Percentiles rank a stretch among this genome's conserved stretches.
Conservation (phyloP, 192 early-diverging fungal species). For the Podila epicladia region DNA sequence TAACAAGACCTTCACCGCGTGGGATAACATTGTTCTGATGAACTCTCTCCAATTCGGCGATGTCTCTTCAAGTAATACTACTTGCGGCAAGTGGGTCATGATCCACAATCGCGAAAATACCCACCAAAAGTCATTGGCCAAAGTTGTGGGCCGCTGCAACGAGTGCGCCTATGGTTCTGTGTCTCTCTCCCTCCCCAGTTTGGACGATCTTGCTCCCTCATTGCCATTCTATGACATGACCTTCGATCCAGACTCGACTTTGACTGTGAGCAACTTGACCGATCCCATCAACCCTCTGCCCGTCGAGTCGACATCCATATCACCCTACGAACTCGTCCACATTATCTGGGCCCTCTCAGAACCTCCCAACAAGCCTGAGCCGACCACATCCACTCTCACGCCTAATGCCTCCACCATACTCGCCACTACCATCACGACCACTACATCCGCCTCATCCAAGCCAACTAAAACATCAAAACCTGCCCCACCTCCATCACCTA, state of each 20-base stretch:
- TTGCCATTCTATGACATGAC: slow-evolving; percentile 17
- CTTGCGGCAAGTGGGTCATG: slow-evolving; percentile 45
- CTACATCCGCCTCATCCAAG: neutral
- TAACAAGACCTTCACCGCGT: slow-evolving; percentile 26
- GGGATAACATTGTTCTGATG: slow-evolving; percentile 40
- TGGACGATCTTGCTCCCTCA: slow-evolving; percentile 7
- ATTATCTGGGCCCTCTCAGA: slow-evolving; percentile 23
- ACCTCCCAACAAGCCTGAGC: slow-evolving; percentile 4
- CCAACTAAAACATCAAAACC: slow-evolving; percentile 4
- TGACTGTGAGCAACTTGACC: slow-evolving; percentile 28
- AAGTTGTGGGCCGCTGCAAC: slow-evolving; percentile 34
- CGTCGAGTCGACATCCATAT: slow-evolving; percentile 10
- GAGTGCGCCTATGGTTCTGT: slow-evolving; percentile 42
- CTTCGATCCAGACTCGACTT: slow-evolving; percentile 14
- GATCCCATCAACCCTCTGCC: slow-evolving; percentile 18
- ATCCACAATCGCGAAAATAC: slow-evolving; percentile 47
- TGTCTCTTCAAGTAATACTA: slow-evolving; percentile 17
- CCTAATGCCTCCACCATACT: neutral
- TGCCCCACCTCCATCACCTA: slow-evolving; percentile 4
- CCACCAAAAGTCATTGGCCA: slow-evolving; percentile 13
- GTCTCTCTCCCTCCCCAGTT: slow-evolving; percentile 2
- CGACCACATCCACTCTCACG: slow-evolving; percentile 5
- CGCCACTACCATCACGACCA: slow-evolving; percentile 8
- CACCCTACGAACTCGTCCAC: slow-evolving; percentile 21
- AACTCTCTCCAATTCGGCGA: slow-evolving; percentile 46